These are phyloP conservation scores for Rhizophagus clarus DNA, from an alignment of 192 early-diverging fungal genomes.

Conservation along the genomic window DNA sequence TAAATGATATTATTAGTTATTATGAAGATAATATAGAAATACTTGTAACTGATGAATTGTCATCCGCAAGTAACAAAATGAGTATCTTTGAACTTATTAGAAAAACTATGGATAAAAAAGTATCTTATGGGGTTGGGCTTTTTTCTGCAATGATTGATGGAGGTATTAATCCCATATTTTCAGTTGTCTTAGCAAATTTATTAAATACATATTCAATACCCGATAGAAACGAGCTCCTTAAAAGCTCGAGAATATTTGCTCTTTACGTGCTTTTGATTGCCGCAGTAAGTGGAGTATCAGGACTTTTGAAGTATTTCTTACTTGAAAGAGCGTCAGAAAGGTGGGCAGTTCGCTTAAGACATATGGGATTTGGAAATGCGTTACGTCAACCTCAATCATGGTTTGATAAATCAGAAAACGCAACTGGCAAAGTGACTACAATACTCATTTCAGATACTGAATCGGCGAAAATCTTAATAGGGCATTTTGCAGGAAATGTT, in stretches of 20 bases:
- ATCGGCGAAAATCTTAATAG: constrained; percentile 19
- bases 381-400: constrained; percentile 29
- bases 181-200: constrained; percentile 16
- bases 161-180: constrained; percentile 22
- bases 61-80: neutral
- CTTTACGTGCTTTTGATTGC: constrained; percentile 8
- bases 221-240: neutral
- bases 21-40: constrained; percentile 16
- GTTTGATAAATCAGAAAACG: constrained; percentile 28
- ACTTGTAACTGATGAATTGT: neutral
- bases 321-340: constrained; percentile 22
- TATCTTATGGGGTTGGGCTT: neutral
- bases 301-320: constrained; percentile 16
- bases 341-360: constrained; percentile 18
- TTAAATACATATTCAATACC: constrained; percentile 17
- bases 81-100: neutral
- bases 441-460: constrained; percentile 22
- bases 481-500: constrained; percentile 24
- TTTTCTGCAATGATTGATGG: constrained; percentile 11
- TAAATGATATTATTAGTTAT: constrained; percentile 25
- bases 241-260: neutral
- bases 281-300: constrained; percentile 8
- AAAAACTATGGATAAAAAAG: constrained; percentile 8
- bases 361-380: constrained; percentile 16
- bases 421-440: neutral